Evolutionary conservation across 2,329 filamentous ascomycete genomes (phyloP).

Genomic region (Colletotrichum paranaense): DNA sequence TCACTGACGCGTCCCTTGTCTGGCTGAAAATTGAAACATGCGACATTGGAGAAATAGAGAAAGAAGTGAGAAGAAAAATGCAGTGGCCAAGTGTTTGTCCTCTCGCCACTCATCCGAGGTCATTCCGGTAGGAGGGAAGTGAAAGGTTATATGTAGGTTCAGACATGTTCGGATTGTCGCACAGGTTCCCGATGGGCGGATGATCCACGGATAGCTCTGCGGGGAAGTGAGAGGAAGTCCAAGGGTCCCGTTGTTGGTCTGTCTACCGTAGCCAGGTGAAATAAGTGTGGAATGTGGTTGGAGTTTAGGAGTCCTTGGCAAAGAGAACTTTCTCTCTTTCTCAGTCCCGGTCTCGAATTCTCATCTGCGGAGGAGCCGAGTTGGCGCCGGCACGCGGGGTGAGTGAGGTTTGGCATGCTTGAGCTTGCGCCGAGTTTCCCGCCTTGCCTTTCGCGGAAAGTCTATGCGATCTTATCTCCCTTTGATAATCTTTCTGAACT

Average conservation of each 20-base stretch:
- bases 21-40: background rate
- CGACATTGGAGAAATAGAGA: background rate
- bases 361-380: background rate
- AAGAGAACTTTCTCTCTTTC: background rate
- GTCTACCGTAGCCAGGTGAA: no score
- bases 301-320: background rate
- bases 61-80: background rate
- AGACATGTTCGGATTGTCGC: background rate
- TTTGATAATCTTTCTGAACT: background rate
- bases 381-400: no score
- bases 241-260: background rate
- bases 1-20: background rate
- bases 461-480: background rate
- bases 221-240: no score
- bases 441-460: slow-evolving; percentile 4
- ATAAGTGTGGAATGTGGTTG: background rate
- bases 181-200: background rate
- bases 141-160: background rate
- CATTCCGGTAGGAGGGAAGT: background rate
- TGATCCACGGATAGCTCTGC: no score
- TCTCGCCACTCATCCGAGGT: background rate
- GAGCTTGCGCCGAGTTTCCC: background rate
- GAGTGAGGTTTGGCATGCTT: background rate
- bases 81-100: background rate
- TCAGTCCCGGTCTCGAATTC: background rate